phyloP scores from a whole-genome alignment of 2,329 filamentous ascomycete genomes.

The Pezicula rhizophila region DNA sequence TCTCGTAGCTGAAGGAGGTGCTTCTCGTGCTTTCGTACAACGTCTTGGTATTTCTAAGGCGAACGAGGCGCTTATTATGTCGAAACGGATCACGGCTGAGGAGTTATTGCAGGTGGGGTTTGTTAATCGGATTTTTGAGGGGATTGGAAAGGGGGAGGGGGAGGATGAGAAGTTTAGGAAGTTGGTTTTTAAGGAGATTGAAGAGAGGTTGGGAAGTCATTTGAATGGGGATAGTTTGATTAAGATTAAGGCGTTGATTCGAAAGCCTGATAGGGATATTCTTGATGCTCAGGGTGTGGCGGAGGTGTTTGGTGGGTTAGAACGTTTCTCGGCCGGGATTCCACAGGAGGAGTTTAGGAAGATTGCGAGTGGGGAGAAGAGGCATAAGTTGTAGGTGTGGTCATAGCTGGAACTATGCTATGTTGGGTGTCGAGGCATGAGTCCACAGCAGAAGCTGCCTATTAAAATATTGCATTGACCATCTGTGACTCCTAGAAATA shows the following conservation, averaged over 20 bases:
- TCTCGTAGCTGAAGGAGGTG: slow-evolving; percentile 82
- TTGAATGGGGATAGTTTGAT: slow-evolving; percentile 72
- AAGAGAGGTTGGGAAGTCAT: slow-evolving; percentile 74
- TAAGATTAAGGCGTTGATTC: slow-evolving; percentile 79
- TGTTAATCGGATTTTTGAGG: slow-evolving; percentile 74
- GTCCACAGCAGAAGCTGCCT: too few relatives aligned
- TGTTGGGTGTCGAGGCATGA: too few relatives aligned
- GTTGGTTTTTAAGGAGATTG: slow-evolving; percentile 71
- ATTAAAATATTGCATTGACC: too few relatives aligned
- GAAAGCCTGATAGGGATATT: slow-evolving; percentile 63
- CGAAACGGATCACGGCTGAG: slow-evolving; percentile 64
- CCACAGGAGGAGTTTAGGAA: slow-evolving; percentile 87
- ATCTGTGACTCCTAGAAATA: too few relatives aligned
- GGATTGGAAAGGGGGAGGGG: slow-evolving; percentile 44
- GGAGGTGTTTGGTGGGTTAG: slow-evolving; percentile 81
- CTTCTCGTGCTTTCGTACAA: slow-evolving; percentile 71
- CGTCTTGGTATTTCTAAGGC: slow-evolving; percentile 75
- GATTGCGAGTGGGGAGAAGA: slow-evolving; percentile 82
- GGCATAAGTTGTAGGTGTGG: slow-evolving; percentile 70
- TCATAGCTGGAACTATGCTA: not conserved
- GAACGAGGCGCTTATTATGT: slow-evolving; percentile 92
- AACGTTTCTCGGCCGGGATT: slow-evolving; percentile 58
- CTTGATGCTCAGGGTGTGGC: slow-evolving; percentile 72
- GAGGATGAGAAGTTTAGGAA: slow-evolving; percentile 64
- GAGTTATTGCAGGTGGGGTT: slow-evolving; percentile 75